A percentile compares a stretch with the other conserved stretches of the same genome.
These are phyloP conservation scores for Marasmius tenuissimus DNA, from an alignment of 1,284 basidiomycete genomes.

Conservation along the genomic window DNA sequence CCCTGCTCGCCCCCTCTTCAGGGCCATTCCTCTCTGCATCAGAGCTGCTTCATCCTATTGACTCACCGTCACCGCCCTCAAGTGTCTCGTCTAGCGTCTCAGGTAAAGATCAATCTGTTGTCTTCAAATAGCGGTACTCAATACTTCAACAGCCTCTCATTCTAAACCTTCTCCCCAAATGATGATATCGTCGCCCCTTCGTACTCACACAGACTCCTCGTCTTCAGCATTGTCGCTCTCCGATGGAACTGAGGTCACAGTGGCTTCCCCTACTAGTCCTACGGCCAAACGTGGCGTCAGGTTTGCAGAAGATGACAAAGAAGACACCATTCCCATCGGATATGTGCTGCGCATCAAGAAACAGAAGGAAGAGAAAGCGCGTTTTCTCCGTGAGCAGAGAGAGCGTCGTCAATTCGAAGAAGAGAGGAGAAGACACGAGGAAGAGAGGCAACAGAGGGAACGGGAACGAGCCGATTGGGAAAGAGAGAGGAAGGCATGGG, in stretches of 20 bases:
- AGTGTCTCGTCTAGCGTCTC: conserved; percentile 17
- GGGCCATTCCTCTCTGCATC: not conserved
- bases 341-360: conserved; percentile 68
- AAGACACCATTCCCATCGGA: conserved; percentile 65
- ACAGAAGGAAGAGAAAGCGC: conserved; percentile 69
- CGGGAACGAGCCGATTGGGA: conserved; percentile 51
- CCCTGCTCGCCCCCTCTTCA: not conserved
- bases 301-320: conserved; percentile 66
- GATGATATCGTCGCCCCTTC: conserved; percentile 53
- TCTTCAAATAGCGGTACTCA: conserved; percentile 9
- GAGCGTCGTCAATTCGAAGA: conserved; percentile 46
- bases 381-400: conserved; percentile 62
- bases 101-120: conserved; percentile 15
- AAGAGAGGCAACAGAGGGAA: conserved; percentile 46
- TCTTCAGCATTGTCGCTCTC: conserved; percentile 11
- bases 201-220: conserved; percentile 38
- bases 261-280: conserved; percentile 8
- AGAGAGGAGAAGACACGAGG: conserved; percentile 43
- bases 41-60: not conserved
- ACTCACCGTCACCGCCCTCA: conserved; percentile 15
- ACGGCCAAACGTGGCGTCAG: conserved; percentile 61
- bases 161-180: conserved; percentile 32
- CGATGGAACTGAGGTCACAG: not conserved
- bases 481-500: conserved; percentile 52
- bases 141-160: conserved; percentile 17